Percentiles rank a stretch among this genome's conserved stretches.
Conservation (phyloP, 495 filamentous ascomycete species). For the Penicillium diatomitis region DNA sequence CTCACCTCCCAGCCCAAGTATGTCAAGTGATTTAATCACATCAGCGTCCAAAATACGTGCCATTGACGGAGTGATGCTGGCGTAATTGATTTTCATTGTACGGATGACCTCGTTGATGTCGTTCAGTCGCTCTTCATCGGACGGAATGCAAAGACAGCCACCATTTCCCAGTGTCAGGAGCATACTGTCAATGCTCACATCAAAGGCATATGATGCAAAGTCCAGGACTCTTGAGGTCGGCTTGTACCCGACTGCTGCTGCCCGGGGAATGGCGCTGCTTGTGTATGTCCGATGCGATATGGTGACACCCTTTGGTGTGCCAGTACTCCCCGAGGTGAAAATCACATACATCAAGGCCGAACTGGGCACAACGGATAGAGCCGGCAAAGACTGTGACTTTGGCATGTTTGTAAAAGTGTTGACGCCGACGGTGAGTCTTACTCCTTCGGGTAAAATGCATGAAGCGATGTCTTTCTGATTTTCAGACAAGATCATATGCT, state of each 20-base stretch:
- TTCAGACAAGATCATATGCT: conserved; percentile 23
- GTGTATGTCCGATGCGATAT: conserved; percentile 40
- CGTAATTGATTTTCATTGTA: conserved; percentile 34
- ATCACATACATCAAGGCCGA: conserved; percentile 33
- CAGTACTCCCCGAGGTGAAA: conserved; percentile 47
- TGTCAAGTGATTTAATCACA: conserved; percentile 36
- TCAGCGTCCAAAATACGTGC: conserved; percentile 33
- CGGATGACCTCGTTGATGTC: conserved; percentile 40
- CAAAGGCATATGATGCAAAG: conserved; percentile 41
- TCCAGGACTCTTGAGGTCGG: conserved; percentile 30
- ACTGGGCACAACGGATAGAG: conserved; percentile 18
- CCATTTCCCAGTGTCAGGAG: conserved; percentile 35
- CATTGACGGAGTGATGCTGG: conserved; percentile 43
- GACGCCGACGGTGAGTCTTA: conserved; percentile 19
- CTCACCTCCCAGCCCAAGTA: conserved; percentile 45
- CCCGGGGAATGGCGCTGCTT: conserved; percentile 28
- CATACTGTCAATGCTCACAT: conserved; percentile 38
- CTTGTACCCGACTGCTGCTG: conserved; percentile 27
- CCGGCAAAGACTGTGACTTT: not conserved
- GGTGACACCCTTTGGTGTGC: conserved; percentile 46
- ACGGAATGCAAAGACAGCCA: conserved; percentile 43
- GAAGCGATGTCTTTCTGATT: conserved; percentile 17
- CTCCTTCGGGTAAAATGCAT: conserved; percentile 19
- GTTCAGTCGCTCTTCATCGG: conserved; percentile 40
- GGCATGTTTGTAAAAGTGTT: conserved; percentile 10